These are phyloP conservation scores for Beauveria brongniartii DNA, from an alignment of 2,329 filamentous ascomycete genomes.

Conservation along the genomic window DNA sequence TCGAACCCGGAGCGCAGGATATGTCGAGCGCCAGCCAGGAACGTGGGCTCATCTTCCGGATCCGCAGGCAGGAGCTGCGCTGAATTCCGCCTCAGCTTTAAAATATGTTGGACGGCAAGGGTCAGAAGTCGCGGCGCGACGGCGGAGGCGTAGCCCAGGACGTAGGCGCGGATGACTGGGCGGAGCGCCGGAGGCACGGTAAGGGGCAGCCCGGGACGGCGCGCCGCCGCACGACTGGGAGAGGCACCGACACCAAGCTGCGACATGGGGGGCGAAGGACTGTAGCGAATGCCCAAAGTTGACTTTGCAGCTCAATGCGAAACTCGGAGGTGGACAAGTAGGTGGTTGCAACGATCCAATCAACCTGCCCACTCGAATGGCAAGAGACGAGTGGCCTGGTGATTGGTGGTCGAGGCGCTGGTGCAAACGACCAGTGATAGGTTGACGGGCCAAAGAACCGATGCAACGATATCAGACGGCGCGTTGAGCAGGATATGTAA, in stretches of 20 bases:
- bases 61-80: slow-evolving; percentile 19
- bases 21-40: slow-evolving; percentile 24
- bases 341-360: background rate
- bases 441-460: background rate
- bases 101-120: slow-evolving; percentile 42
- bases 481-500: background rate
- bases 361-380: background rate
- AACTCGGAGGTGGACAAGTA: background rate
- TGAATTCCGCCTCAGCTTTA: slow-evolving; percentile 25
- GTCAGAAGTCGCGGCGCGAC: slow-evolving; percentile 49
- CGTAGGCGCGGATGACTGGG: slow-evolving; percentile 51
- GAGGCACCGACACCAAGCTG: background rate
- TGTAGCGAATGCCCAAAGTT: no score
- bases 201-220: slow-evolving; percentile 10
- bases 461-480: background rate
- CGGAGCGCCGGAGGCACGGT: slow-evolving; percentile 42
- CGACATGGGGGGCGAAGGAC: background rate
- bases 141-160: slow-evolving; percentile 52
- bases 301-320: no score
- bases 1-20: slow-evolving; percentile 46
- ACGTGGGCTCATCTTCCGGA: slow-evolving; percentile 22
- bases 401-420: background rate
- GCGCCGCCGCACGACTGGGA: background rate
- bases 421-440: background rate
- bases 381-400: background rate